phyloP scores from a whole-genome alignment of 2,329 filamentous ascomycete species.

The Dactylellina leptospora region DNA sequence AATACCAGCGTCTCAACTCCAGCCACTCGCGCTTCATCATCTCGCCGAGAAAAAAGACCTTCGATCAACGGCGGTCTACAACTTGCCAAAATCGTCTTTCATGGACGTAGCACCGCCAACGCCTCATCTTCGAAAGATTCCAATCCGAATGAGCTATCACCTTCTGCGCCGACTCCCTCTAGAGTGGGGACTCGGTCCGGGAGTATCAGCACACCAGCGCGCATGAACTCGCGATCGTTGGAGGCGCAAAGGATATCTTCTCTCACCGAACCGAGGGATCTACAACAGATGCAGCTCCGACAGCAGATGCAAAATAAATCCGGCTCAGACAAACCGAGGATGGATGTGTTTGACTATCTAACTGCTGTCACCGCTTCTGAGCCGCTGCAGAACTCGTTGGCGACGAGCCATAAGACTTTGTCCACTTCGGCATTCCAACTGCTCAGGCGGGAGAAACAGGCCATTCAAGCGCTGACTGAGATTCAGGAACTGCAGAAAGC shows the following conservation, averaged over 20 bases:
- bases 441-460: conserved; percentile 83
- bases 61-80: conserved; percentile 40
- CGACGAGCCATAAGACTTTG: conserved; percentile 86
- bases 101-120: conserved; percentile 53
- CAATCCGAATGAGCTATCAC: conserved; percentile 44
- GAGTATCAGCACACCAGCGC: conserved; percentile 43
- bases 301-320: conserved; percentile 55
- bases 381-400: conserved; percentile 73
- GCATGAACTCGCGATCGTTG: conserved; percentile 49
- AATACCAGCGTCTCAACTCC: conserved; percentile 48
- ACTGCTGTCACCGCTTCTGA: conserved; percentile 72
- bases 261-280: conserved; percentile 28
- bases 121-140: conserved; percentile 18
- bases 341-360: conserved; percentile 66
- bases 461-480: conserved; percentile 82
- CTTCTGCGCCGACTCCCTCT: conserved; percentile 29
- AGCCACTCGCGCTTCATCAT: conserved; percentile 46
- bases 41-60: conserved; percentile 47
- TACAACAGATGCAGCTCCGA: conserved; percentile 31
- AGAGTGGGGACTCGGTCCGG: conserved; percentile 46
- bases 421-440: conserved; percentile 85
- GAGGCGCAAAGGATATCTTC: conserved; percentile 46
- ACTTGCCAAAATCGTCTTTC: conserved; percentile 51
- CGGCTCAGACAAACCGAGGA: conserved; percentile 62
- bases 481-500: conserved; percentile 91